A percentile compares a stretch with the other conserved stretches of the same genome.
phyloP scores from a whole-genome alignment of 345 rosid genomes.

The Dipteronia sinensis region DNA sequence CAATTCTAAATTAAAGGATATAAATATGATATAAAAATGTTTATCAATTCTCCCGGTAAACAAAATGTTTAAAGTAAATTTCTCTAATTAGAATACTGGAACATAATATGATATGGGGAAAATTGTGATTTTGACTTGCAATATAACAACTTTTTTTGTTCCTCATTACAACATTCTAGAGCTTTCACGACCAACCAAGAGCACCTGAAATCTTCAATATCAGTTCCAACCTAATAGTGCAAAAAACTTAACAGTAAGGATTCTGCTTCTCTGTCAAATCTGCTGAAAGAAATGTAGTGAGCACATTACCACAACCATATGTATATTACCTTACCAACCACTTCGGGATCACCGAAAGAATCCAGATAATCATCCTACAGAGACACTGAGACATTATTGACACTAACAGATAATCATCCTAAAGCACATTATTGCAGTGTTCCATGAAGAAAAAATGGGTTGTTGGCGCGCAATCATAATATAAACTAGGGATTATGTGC shows the following conservation, averaged over 20 bases:
- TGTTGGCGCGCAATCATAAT: neutral
- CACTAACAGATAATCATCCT: conserved; percentile 41
- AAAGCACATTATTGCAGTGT: neutral
- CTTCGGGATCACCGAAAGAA: conserved; percentile 44
- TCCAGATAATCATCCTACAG: conserved; percentile 53
- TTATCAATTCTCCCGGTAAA: conserved; percentile 40
- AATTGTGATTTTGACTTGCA: conserved; percentile 13
- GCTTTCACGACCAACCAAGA: conserved; percentile 53
- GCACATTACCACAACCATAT: neutral
- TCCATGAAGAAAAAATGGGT: neutral
- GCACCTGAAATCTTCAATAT: conserved; percentile 46
- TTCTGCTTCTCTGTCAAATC: neutral
- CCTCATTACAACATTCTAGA: conserved; percentile 25
- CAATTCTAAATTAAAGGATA: too few relatives aligned
- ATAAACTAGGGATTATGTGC: neutral
- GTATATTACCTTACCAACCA: conserved; percentile 42
- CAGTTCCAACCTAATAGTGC: conserved; percentile 29
- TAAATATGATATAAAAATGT: too few relatives aligned
- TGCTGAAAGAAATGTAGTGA: neutral
- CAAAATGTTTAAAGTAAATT: neutral
- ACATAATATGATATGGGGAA: neutral
- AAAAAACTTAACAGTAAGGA: neutral
- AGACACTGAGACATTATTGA: neutral
- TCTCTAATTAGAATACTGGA: neutral
- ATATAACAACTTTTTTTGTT: conserved; percentile 29